Conservation (phyloP, 148 eudicot genomes). For the Beta vulgaris region DNA sequence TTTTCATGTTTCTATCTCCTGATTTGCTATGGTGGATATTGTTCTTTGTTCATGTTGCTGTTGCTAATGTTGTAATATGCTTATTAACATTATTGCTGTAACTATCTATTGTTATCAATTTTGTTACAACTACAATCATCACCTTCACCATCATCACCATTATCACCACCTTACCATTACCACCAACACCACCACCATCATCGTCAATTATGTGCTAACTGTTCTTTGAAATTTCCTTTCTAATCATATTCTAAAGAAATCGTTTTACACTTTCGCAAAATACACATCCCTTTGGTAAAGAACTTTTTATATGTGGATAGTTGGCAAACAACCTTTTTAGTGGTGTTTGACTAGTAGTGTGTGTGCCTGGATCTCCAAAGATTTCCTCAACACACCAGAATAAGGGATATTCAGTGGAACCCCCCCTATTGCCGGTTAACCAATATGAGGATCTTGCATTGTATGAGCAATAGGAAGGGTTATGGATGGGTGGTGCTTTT, state of each 20-base stretch:
- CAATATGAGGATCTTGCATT: too few species aligned
- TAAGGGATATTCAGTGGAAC: too few species aligned
- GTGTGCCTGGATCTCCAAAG: background rate
- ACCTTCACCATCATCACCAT: background rate
- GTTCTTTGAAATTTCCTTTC: too few species aligned
- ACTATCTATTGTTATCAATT: background rate
- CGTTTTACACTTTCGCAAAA: background rate
- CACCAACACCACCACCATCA: background rate
- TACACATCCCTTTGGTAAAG: background rate
- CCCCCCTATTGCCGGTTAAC: too few species aligned
- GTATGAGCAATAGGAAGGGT: too few species aligned
- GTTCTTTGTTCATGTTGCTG: background rate
- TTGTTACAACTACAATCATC: background rate
- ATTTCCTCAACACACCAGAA: background rate
- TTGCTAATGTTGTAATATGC: background rate
- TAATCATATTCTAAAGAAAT: background rate
- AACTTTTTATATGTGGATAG: background rate
- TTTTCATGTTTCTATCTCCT: too few species aligned
- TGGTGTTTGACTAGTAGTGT: background rate
- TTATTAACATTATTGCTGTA: too few species aligned
- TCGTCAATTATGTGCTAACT: background rate
- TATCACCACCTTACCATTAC: background rate
- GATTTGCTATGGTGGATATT: too few species aligned
- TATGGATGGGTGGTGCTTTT: background rate
- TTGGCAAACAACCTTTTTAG: background rate